These are phyloP conservation scores for Phlyctochytrium arcticum DNA, from an alignment of 192 early-diverging fungal species.

Conservation along the genomic window DNA sequence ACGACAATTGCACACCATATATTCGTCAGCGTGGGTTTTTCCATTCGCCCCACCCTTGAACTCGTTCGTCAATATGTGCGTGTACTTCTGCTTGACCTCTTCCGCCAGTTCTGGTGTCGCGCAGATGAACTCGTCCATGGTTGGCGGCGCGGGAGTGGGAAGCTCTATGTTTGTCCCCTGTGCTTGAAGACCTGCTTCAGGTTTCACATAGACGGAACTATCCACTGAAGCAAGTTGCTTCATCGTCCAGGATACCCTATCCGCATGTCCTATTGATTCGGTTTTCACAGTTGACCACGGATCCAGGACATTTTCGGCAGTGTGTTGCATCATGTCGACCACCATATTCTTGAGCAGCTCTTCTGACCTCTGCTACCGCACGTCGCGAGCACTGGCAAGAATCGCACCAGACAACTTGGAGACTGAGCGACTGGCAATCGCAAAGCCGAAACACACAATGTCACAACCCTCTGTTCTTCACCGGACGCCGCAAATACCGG, in stretches of 20 bases:
- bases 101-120: slow-evolving; percentile 18
- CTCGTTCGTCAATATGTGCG: slow-evolving; percentile 64
- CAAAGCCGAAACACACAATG: too few relatives aligned
- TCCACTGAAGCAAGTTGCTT: background rate
- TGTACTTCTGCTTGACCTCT: slow-evolving; percentile 58
- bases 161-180: too few relatives aligned
- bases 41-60: slow-evolving; percentile 70
- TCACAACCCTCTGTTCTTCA: too few relatives aligned
- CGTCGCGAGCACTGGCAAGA: too few relatives aligned
- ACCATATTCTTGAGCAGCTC: too few relatives aligned
- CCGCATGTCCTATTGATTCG: background rate
- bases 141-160: background rate
- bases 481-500: too few relatives aligned
- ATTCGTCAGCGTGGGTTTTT: slow-evolving; percentile 63
- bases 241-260: background rate
- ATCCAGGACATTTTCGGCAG: background rate
- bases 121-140: slow-evolving; percentile 20
- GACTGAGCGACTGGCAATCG: too few relatives aligned
- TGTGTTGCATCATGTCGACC: background rate
- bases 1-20: slow-evolving; percentile 74
- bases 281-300: background rate
- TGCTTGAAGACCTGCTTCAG: too few relatives aligned
- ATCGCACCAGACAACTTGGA: too few relatives aligned
- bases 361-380: too few relatives aligned
- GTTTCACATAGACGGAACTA: background rate